A percentile compares a stretch with the other conserved stretches of the same genome.
These are phyloP conservation scores for Paecilomyces dactylethromorphus DNA, from an alignment of 2,329 filamentous ascomycete species.

Conservation along the genomic window DNA sequence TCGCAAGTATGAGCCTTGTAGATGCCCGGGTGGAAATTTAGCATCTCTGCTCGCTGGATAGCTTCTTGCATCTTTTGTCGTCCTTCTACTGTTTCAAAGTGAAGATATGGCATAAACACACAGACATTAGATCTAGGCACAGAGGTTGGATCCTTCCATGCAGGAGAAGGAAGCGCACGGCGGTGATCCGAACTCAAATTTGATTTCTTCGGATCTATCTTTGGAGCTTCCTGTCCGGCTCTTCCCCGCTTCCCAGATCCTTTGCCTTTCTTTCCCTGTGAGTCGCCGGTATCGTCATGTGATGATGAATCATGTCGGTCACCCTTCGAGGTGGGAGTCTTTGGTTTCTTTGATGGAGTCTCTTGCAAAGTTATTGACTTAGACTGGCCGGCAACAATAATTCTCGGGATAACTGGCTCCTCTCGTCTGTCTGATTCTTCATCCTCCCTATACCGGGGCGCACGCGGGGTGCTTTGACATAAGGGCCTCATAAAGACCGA, in stretches of 20 bases:
- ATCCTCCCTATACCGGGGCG: conserved; percentile 18
- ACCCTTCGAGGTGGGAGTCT: conserved; percentile 11
- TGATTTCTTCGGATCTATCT: conserved; percentile 23
- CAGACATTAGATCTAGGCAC: conserved; percentile 21
- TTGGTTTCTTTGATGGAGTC: conserved; percentile 18
- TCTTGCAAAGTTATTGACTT: neutral
- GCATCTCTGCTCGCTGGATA: conserved; percentile 34
- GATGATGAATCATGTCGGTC: conserved; percentile 19
- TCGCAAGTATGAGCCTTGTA: conserved; percentile 25
- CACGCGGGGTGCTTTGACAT: conserved; percentile 45
- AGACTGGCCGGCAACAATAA: neutral
- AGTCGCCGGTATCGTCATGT: conserved; percentile 17
- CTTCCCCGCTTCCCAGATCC: conserved; percentile 20
- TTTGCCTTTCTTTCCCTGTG: conserved; percentile 22
- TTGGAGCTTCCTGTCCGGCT: conserved; percentile 13
- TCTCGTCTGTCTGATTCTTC: conserved; percentile 21
- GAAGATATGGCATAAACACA: conserved; percentile 57
- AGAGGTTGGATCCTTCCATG: conserved; percentile 22
- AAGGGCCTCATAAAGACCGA: conserved; percentile 58
- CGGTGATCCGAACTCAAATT: conserved; percentile 26
- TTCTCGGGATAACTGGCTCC: conserved; percentile 6
- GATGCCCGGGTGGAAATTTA: conserved; percentile 13
- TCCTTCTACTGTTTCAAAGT: conserved; percentile 55
- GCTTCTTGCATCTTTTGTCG: conserved; percentile 52
- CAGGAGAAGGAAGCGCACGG: conserved; percentile 29